Evolutionary conservation across 768 basidiomycete species (phyloP).

Genomic region (Daedaleopsis sinensis): DNA sequence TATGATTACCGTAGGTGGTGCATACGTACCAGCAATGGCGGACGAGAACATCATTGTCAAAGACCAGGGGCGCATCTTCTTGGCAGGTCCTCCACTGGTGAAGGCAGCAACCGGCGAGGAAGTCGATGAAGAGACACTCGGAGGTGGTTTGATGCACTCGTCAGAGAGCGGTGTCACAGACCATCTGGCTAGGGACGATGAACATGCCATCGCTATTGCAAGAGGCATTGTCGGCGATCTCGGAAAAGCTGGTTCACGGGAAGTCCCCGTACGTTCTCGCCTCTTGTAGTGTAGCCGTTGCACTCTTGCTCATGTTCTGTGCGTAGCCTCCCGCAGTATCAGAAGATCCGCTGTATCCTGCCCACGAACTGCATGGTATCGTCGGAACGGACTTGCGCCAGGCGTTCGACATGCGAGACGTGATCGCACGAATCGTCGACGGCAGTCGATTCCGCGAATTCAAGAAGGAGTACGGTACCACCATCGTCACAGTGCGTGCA

Average conservation of each 20-base stretch:
- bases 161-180: constrained; percentile 91
- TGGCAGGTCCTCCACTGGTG: constrained; percentile 93
- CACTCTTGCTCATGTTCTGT: no score
- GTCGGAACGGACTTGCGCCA: constrained; percentile 90
- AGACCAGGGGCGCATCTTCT: constrained; percentile 91
- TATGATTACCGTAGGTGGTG: constrained; percentile 57
- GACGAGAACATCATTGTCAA: constrained; percentile 92
- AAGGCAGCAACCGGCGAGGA: constrained; percentile 94
- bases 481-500: constrained; percentile 77
- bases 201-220: constrained; percentile 81
- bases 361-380: constrained; percentile 85
- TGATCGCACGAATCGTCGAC: constrained; percentile 90
- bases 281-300: no score
- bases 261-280: constrained; percentile 47
- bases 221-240: constrained; percentile 78
- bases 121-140: constrained; percentile 90
- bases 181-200: constrained; percentile 83
- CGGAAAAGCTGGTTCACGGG: constrained; percentile 59
- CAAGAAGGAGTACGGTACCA: constrained; percentile 93
- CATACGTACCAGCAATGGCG: constrained; percentile 96
- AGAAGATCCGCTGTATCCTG: constrained; percentile 78
- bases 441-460: constrained; percentile 93
- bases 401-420: constrained; percentile 91
- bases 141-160: constrained; percentile 90
- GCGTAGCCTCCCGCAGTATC: constrained; percentile 54